Base-by-base conservation (phyloP, 1,284 basidiomycete genomes). In the Cryptococcus sp. region DNA sequence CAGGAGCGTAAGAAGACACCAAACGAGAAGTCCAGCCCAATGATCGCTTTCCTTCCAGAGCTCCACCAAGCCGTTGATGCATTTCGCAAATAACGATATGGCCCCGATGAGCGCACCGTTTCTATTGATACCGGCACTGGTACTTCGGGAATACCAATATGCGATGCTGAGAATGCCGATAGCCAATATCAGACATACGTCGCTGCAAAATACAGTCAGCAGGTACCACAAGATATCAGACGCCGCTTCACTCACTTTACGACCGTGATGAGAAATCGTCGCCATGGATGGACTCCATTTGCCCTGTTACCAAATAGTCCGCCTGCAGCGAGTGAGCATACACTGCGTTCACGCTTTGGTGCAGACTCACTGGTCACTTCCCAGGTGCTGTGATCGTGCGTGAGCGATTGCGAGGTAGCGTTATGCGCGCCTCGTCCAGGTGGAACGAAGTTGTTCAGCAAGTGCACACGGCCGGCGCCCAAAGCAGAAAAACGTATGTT, bases 121-220 rank as follows among this genome's bases (percentile, higher is more conserved):
- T 16, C 47, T 41, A 22, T 53, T 48, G 48, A 68, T 50, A 17
- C 64, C 64, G 30, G 50, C 48, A 8, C 57, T 50, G 5, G 62
- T 66, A 2, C 35, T 27, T 13, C 66, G 52, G 11, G 66, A 66
- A 52, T 62, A 66, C 66, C 66, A 68, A 52, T 68, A 68, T 5
- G 62, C 38, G 0, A 58, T 22, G 42, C 20, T 41, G 16, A 68
- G 52, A 19, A 66, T 19, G 7, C 38, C 19, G 6, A 61, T 20
- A 5, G 64, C 55, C 5, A 35, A 68, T n/a, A 19, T 38, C 47
- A 13, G 58, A 23, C 20, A 57, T 11, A 57, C 20, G 22, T 57
- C 52, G 19, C 57, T 60, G 30, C 16, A 39, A 27, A 47, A 40
- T 22, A 48, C 6, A 11, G 20, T 30, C 30, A n/a, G 50, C 19